phyloP scores from a whole-genome alignment of 2,329 filamentous ascomycete species.

The Fusarium hostae region DNA sequence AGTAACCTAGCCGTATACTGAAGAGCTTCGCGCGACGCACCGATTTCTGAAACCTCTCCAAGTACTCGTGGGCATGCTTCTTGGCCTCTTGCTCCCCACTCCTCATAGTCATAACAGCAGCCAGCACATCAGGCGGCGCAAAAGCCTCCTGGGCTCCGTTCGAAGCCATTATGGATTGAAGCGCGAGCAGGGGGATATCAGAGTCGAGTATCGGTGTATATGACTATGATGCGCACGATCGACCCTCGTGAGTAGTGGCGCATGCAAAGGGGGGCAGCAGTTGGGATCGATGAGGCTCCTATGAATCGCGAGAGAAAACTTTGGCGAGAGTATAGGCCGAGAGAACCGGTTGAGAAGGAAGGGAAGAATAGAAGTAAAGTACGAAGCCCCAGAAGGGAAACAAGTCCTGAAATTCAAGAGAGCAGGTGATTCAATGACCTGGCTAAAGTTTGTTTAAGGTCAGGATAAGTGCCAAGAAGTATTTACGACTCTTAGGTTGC shows the following conservation, averaged over 20 bases:
- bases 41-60: slow-evolving; percentile 98
- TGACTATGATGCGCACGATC: slow-evolving; percentile 38
- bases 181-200: neutral
- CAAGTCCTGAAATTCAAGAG: slow-evolving; percentile 19
- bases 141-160: slow-evolving; percentile 76
- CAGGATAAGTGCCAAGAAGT: slow-evolving; percentile 31
- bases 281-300: slow-evolving; percentile 16
- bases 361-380: slow-evolving; percentile 15
- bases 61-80: slow-evolving; percentile 88
- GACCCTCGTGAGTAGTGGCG: slow-evolving; percentile 32
- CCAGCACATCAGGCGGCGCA: slow-evolving; percentile 78
- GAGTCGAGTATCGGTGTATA: neutral
- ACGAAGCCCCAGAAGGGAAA: slow-evolving; percentile 13
- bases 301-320: slow-evolving; percentile 15
- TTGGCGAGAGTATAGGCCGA: neutral
- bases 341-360: slow-evolving; percentile 16
- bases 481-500: neutral
- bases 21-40: slow-evolving; percentile 59
- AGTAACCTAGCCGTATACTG: slow-evolving; percentile 4
- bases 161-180: slow-evolving; percentile 68
- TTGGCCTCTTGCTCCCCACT: slow-evolving; percentile 85
- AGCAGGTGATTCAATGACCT: slow-evolving; percentile 32
- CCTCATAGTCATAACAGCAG: slow-evolving; percentile 92
- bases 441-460: slow-evolving; percentile 38
- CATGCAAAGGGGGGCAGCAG: slow-evolving; percentile 41